Evolutionary conservation across 1,284 basidiomycete species (phyloP).

Genomic region (Trichosporon inkin): DNA sequence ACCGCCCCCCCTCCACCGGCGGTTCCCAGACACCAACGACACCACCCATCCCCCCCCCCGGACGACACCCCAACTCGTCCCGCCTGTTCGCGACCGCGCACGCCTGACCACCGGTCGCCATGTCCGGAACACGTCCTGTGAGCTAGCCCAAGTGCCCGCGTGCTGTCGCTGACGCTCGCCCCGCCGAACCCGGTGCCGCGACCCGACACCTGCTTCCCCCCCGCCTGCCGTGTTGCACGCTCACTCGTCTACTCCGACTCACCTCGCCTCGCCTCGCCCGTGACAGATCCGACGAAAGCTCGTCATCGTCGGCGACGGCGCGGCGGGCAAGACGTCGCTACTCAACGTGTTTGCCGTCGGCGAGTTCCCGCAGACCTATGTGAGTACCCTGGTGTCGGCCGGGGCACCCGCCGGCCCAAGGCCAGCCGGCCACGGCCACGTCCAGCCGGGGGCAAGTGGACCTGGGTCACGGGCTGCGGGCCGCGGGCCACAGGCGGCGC

Average conservation of each 20-base stretch:
- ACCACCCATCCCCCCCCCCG: no score
- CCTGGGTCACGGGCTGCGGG: no score
- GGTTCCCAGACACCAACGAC: neutral
- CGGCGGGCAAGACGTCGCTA: conserved; percentile 56
- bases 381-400: no score
- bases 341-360: conserved; percentile 72
- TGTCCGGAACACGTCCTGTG: conserved; percentile 7
- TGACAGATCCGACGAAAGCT: conserved; percentile 44
- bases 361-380: conserved; percentile 96
- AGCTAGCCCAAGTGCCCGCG: no score
- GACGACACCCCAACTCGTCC: neutral
- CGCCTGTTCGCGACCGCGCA: neutral
- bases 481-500: no score
- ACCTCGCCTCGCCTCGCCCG: neutral
- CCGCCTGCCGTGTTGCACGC: neutral
- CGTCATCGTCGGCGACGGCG: conserved; percentile 87
- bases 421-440: no score
- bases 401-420: no score
- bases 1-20: no score
- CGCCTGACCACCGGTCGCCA: no score
- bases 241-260: no score
- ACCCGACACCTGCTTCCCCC: neutral
- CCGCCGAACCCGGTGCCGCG: neutral
- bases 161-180: neutral
- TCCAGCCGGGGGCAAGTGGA: no score